A percentile compares a stretch with the other conserved stretches of the same genome.
Evolutionary conservation across 2,329 filamentous ascomycete species (phyloP).

Genomic region (Annulohypoxylon truncatum): DNA sequence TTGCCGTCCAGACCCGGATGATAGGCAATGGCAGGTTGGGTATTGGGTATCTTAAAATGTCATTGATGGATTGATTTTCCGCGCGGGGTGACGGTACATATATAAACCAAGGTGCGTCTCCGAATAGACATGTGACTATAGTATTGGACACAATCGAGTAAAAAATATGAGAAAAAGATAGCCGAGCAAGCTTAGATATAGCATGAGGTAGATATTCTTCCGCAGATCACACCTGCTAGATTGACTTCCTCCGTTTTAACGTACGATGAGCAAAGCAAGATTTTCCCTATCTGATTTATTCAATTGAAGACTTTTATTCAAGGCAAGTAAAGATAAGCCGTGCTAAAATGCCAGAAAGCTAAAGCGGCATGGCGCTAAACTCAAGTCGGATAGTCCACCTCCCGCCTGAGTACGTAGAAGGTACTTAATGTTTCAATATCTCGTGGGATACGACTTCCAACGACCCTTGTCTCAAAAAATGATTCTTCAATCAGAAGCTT

Average conservation of each 20-base stretch:
- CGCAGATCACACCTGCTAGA: slow-evolving; percentile 32
- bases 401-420: slow-evolving; percentile 12
- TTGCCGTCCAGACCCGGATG: slow-evolving; percentile 31
- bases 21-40: background rate
- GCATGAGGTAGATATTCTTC: background rate
- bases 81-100: slow-evolving; percentile 3
- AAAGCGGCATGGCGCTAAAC: slow-evolving; percentile 36
- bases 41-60: background rate
- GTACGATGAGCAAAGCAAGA: slow-evolving; percentile 21
- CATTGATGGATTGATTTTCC: slow-evolving; percentile 12
- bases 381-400: slow-evolving; percentile 11
- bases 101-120: slow-evolving; percentile 15
- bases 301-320: slow-evolving; percentile 8
- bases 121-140: slow-evolving; percentile 22
- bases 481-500: slow-evolving; percentile 24
- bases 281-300: slow-evolving; percentile 9
- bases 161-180: slow-evolving; percentile 1
- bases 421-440: slow-evolving; percentile 28
- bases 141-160: background rate
- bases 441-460: slow-evolving; percentile 17
- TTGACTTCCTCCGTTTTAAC: slow-evolving; percentile 22
- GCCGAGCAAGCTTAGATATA: background rate
- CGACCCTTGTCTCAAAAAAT: slow-evolving; percentile 19
- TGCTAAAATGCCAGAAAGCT: slow-evolving; percentile 5
- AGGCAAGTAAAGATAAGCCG: slow-evolving; percentile 14